Evolutionary conservation across 148 eudicot genomes (phyloP).

Genomic region (Suaeda aralocaspica): DNA sequence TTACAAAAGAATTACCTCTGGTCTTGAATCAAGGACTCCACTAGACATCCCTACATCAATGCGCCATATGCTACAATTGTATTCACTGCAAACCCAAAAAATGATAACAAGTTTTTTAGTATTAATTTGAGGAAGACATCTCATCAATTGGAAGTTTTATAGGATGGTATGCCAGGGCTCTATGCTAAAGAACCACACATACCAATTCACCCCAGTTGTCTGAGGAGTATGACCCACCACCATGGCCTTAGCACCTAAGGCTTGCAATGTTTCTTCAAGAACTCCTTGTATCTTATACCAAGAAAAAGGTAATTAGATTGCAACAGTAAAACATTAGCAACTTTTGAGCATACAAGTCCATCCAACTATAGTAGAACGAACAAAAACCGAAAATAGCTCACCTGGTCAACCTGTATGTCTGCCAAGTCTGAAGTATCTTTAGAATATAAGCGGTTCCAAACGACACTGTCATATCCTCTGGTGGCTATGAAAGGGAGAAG

Average conservation of each 20-base stretch:
- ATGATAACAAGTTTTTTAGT: not conserved
- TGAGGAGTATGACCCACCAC: slow-evolving; percentile 99
- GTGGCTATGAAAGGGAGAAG: slow-evolving; percentile 73
- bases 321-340: not conserved
- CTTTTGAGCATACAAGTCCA: not conserved
- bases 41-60: slow-evolving; percentile 98
- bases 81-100: slow-evolving; percentile 50
- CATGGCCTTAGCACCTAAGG: slow-evolving; percentile 86
- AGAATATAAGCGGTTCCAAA: slow-evolving; percentile 94
- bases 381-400: slow-evolving; percentile 13
- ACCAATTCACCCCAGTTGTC: slow-evolving; percentile 81
- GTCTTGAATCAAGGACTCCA: slow-evolving; percentile 88
- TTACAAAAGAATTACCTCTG: slow-evolving; percentile 53
- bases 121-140: not conserved
- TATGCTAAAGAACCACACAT: slow-evolving; percentile 18
- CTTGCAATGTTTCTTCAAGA: slow-evolving; percentile 65
- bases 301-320: slow-evolving; percentile 3
- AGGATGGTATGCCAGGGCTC: not conserved
- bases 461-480: slow-evolving; percentile 94
- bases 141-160: not conserved
- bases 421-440: slow-evolving; percentile 66
- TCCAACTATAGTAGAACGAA: not conserved
- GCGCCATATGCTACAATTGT: slow-evolving; percentile 85
- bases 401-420: slow-evolving; percentile 66
- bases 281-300: slow-evolving; percentile 54